Evolutionary conservation across 192 early-diverging fungal genomes (phyloP), one percentile per base, ranked within the genome.

Genomic region (Phlyctochytrium planicorne): DNA sequence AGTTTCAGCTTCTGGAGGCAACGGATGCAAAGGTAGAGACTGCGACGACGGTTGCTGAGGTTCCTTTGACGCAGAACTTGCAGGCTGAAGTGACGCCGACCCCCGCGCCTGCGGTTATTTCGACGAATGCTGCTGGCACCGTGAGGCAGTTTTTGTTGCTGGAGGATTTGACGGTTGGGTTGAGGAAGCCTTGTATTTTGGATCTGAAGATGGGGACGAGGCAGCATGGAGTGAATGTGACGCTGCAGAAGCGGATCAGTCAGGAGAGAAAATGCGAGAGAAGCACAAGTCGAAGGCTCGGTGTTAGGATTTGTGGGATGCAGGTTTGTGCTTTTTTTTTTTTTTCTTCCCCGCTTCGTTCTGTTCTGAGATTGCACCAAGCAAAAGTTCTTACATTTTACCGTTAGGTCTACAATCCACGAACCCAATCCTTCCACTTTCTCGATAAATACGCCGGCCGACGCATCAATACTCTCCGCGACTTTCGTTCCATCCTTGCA

Each of bases 401-500:
- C 53, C 6, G 2, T n/a, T 62, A 93, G 91, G 92, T 95, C 6
- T 98, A 92, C 77, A 93, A 95, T 60, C 73, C 76, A 6, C 82
- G 82, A 20, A 89, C 84, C 1, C 69, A 88, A 27, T 81, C 82
- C 24, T 97, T 89, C 76, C 62, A 88, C 53, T 97, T 93, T 73
- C 87, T 94, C 69, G 91, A 96, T 82, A 99, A 99, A 76, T 99
- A 99, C 75, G 91, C 91, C 66, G 97, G 97, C 20, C 85, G 97
- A 2, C 87, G 85, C 25, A 82, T 99, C 56, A 89, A 90, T 59
- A 79, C n/a, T n/a, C n/a, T n/a, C 83, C 30, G 82, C 86, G 36
- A 90, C 90, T 14, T 92, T 99, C 47, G 87, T 86, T 62, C 80
- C 88, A 31, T 84, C 90, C 0, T 78, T 99, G 2, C 73, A 88